phyloP scores from a whole-genome alignment of 2,329 filamentous ascomycete genomes.

The Aspergillus latus region DNA sequence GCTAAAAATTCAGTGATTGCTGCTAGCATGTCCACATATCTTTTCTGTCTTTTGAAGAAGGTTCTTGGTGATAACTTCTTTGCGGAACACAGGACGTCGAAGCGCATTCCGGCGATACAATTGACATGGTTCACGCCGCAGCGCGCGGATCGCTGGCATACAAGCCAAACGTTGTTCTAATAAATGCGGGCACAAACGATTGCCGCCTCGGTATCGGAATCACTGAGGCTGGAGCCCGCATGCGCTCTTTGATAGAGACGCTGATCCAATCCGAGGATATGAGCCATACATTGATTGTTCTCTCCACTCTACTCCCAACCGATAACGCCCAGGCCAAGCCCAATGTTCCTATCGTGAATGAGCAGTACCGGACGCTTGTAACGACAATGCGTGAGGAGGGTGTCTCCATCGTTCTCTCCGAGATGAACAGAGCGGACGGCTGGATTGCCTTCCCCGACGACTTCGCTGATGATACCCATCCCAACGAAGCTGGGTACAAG shows the following conservation, averaged over 20 bases:
- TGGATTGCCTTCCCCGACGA: too few relatives aligned
- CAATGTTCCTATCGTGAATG: not conserved
- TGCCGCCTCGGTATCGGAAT: slow-evolving; percentile 1
- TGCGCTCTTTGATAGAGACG: slow-evolving; percentile 4
- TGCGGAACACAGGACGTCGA: slow-evolving; percentile 7
- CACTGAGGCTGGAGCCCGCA: not conserved
- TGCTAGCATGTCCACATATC: not conserved
- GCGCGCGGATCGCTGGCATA: not conserved
- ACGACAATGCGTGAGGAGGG: not conserved
- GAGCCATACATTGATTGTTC: slow-evolving; percentile 2
- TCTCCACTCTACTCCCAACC: slow-evolving; percentile 5
- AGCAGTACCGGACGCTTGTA: slow-evolving; percentile 8
- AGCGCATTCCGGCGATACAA: slow-evolving; percentile 7
- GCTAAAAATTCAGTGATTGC: not conserved
- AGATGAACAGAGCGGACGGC: slow-evolving; percentile 6
- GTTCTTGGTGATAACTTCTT: not conserved
- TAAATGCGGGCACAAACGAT: slow-evolving; percentile 16
- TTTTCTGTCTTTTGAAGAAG: too few relatives aligned
- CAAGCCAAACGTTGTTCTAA: slow-evolving; percentile 13
- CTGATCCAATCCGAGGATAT: not conserved
- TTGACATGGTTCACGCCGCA: slow-evolving; percentile 3
- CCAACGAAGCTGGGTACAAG: too few relatives aligned
- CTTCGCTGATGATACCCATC: too few relatives aligned
- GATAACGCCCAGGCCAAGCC: not conserved
- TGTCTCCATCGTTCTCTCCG: slow-evolving; percentile 8